These are phyloP conservation scores for Russula griseocarnosa DNA, from an alignment of 768 basidiomycete genomes.

Conservation along the genomic window DNA sequence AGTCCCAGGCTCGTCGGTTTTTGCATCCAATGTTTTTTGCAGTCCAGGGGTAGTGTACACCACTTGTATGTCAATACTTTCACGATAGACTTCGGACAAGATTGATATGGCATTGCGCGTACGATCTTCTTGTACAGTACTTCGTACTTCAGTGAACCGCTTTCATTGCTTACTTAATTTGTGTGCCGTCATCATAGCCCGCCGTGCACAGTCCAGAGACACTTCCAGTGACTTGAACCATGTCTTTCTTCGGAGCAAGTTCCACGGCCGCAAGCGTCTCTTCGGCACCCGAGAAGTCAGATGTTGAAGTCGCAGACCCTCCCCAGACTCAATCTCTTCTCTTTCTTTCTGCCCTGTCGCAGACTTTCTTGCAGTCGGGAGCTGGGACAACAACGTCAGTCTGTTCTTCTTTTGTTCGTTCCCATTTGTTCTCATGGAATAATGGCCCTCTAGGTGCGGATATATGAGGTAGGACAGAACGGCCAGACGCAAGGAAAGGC, in stretches of 20 bases:
- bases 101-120: not conserved
- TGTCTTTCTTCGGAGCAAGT: slow-evolving; percentile 43
- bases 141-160: too few relatives aligned
- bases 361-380: slow-evolving; percentile 87
- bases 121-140: not conserved
- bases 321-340: slow-evolving; percentile 86
- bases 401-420: slow-evolving; percentile 27
- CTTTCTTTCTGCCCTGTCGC: slow-evolving; percentile 80
- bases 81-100: not conserved
- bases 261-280: slow-evolving; percentile 37
- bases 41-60: not conserved
- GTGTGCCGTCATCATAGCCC: not conserved
- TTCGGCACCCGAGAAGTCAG: slow-evolving; percentile 57
- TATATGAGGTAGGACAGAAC: slow-evolving; percentile 82
- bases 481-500: slow-evolving; percentile 87
- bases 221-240: slow-evolving; percentile 24
- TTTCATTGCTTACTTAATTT: slow-evolving; percentile 29
- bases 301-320: slow-evolving; percentile 75
- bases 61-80: not conserved
- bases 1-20: slow-evolving; percentile 54
- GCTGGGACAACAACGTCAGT: slow-evolving; percentile 87
- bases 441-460: slow-evolving; percentile 57
- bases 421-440: not conserved
- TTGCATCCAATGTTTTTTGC: slow-evolving; percentile 29
- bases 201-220: not conserved